Percentiles rank a stretch among this genome's conserved stretches.
Conservation (phyloP, 176 grass and related monocot genomes). For the Elaeis guineensis region DNA sequence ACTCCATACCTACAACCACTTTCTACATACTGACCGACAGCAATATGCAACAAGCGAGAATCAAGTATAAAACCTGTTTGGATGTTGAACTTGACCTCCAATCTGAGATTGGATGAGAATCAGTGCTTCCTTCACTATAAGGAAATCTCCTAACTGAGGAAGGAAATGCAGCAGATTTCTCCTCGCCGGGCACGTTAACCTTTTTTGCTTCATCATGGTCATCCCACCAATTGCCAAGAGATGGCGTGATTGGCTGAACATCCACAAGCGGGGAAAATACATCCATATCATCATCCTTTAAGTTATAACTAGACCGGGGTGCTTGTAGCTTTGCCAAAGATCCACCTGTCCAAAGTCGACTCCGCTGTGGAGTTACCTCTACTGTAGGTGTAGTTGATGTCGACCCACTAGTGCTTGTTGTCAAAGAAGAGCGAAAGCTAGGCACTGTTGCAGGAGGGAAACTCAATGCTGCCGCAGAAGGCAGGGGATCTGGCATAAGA, state of each 20-base stretch:
- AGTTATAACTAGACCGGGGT: constrained; percentile 47
- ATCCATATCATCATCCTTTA: constrained; percentile 95
- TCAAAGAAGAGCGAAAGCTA: constrained; percentile 45
- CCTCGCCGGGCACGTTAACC: constrained; percentile 46
- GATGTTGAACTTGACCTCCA: constrained; percentile 63
- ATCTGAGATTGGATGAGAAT: constrained; percentile 54
- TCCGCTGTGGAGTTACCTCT: constrained; percentile 54
- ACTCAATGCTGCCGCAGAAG: constrained; percentile 39
- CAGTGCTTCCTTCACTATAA: constrained; percentile 43
- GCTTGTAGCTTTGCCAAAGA: constrained; percentile 50
- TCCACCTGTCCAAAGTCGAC: constrained; percentile 37
- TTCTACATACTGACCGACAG: too few species aligned
- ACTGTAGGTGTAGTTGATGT: constrained; percentile 14
- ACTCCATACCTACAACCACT: too few species aligned
- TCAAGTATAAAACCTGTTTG: constrained; percentile 51
- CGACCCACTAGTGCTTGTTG: constrained; percentile 33
- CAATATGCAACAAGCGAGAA: too few species aligned
- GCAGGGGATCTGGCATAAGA: constrained; percentile 95
- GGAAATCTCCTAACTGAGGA: constrained; percentile 52
- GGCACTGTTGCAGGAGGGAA: constrained; percentile 41
- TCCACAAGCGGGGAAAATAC: constrained; percentile 98
- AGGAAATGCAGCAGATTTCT: constrained; percentile 30
- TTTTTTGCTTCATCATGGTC: constrained; percentile 72
- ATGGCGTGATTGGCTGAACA: constrained; percentile 87
- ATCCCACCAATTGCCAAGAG: constrained; percentile 74